Evolutionary conservation across 495 filamentous ascomycete genomes (phyloP).

Genomic region (Penicillium odoratum): DNA sequence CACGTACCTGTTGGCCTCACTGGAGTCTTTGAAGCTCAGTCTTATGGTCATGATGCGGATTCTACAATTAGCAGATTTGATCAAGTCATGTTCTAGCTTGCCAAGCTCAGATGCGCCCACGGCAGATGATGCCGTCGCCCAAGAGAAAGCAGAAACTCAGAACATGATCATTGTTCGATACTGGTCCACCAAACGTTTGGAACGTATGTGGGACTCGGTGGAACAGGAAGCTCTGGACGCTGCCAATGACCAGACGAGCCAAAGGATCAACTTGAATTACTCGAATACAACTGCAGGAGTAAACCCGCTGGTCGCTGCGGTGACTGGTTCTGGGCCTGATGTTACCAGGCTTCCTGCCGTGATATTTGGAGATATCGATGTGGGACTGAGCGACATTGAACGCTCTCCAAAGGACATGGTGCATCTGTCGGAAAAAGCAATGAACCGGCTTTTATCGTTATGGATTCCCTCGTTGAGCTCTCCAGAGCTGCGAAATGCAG

Average conservation of each 20-base stretch:
- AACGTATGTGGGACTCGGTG: constrained; percentile 39
- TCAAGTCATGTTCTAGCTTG: constrained; percentile 8
- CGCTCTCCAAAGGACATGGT: constrained; percentile 42
- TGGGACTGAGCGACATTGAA: constrained; percentile 35
- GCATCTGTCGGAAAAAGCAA: constrained; percentile 35
- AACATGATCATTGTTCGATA: constrained; percentile 51
- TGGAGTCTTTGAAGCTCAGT: constrained; percentile 48
- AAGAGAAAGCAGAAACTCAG: constrained; percentile 46
- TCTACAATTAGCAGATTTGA: constrained; percentile 37
- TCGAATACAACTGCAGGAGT: neutral
- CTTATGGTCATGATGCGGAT: constrained; percentile 44
- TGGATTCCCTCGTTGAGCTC: constrained; percentile 31
- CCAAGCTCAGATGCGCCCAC: neutral
- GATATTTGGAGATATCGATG: constrained; percentile 34
- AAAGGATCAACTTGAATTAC: constrained; percentile 27
- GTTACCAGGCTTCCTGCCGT: constrained; percentile 32
- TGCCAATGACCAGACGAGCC: constrained; percentile 27
- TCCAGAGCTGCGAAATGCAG: constrained; percentile 5
- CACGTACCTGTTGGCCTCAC: constrained; percentile 44
- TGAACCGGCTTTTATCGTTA: constrained; percentile 36
- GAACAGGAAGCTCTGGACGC: constrained; percentile 37
- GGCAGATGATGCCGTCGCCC: constrained; percentile 34
- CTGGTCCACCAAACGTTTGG: constrained; percentile 43
- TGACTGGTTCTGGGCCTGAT: constrained; percentile 19
- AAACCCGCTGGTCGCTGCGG: constrained; percentile 15